Evolutionary conservation across 148 eudicot species (phyloP), one percentile per base, ranked within the genome.

Genomic region (Limonium bicolor): DNA sequence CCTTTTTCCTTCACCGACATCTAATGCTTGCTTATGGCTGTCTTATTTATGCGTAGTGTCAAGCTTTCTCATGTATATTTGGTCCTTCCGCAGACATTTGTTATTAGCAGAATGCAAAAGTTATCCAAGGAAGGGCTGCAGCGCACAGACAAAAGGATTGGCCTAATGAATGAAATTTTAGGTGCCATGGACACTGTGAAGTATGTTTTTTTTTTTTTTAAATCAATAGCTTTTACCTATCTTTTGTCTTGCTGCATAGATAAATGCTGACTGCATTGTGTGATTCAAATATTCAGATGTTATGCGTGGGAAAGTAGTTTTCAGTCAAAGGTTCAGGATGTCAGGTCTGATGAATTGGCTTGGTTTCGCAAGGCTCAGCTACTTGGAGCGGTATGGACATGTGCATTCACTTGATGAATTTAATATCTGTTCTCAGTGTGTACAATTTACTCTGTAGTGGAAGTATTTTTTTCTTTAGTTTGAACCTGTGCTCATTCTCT

Each of bases 261-360:
- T 12, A 2, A 20, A 3, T 28, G 38, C 39, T 48, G 3, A 48
- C 5, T 18, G 17, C 34, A 18, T 19, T 36, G 36, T 13, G 13
- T 48, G 27, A 18, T 63, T 39, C 44, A 25, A 14, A 56, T 60
- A 9, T 51, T 42, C 80, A 88, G 97, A 67, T 88, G 94, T 63
- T 88, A 80, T 68, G 97, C 97, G 39, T 88, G 97, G 97, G 97
- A 88, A 69, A 62, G 54, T 48, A 88, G 97, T 69, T 80, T 88
- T 72, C 84, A 70, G 56, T 41, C 66, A 27, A 88, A 83, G 75
- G 94, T 80, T 69, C 94, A 77, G 59, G 55, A 37, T 54, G 67
- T 75, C 50, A 69, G 97, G 51, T 49, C 55, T 59, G 94, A 88
- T n/a, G 97, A 88, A 66, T 48, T 88, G 27, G 44, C 82, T 46